phyloP scores from a whole-genome alignment of 805 yeast genomes.

The Vanderwaltozyma tropicalis region DNA sequence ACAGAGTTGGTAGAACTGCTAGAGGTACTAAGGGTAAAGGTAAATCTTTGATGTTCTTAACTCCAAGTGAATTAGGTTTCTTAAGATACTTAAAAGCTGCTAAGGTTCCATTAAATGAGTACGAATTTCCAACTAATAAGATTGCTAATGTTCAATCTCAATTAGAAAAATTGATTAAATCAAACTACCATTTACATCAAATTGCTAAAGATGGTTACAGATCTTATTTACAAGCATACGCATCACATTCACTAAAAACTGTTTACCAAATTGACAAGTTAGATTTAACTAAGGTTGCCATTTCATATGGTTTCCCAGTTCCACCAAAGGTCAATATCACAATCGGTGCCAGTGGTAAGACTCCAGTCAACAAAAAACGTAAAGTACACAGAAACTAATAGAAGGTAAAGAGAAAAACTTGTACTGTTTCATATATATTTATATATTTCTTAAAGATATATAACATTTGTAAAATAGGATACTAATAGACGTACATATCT shows the following conservation, averaged over 20 bases:
- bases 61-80: constrained; percentile 91
- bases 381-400: constrained; percentile 7
- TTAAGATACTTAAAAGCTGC: constrained; percentile 91
- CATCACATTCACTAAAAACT: constrained; percentile 91
- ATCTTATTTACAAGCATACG: constrained; percentile 92
- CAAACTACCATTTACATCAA: constrained; percentile 89
- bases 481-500: background rate
- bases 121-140: constrained; percentile 87
- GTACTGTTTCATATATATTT: no score
- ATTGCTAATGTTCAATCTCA: constrained; percentile 95
- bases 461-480: background rate
- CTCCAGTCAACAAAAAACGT: constrained; percentile 27
- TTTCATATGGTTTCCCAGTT: constrained; percentile 84
- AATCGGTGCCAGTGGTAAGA: constrained; percentile 83
- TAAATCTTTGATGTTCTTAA: constrained; percentile 86
- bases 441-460: no score
- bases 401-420: no score
- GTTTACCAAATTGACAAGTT: constrained; percentile 94
- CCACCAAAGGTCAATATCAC: constrained; percentile 97
- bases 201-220: constrained; percentile 96
- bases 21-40: constrained; percentile 88
- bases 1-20: constrained; percentile 98
- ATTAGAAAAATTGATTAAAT: constrained; percentile 78
- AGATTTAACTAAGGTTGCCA: constrained; percentile 89
- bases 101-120: constrained; percentile 94